Base-by-base conservation (phyloP, 108 stramenopile genomes). In the Nannochloropsis salina region DNA sequence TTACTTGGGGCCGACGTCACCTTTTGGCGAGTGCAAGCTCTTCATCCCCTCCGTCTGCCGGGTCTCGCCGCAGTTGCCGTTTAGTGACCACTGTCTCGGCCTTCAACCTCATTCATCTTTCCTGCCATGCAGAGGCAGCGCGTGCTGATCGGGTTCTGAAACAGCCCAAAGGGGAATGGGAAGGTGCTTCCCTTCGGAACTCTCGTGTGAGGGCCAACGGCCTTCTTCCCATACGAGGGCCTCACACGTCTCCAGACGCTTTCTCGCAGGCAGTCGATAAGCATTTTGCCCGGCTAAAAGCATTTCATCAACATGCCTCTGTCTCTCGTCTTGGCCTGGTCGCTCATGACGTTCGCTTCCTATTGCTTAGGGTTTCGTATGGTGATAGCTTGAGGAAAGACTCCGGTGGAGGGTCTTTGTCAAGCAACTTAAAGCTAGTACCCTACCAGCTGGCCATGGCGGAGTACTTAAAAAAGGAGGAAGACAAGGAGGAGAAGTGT, bases 131-230 rank as follows among this genome's bases (percentile, higher is more conserved):
- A 10, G 89, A 90, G 45, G 90, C 90, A 5, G 87, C 74, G 21
- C 90, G 89, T 31, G 89, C 89, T 43, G 90, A 90, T 42, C 44
- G 88, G 82, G n/a, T 45, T 43, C 43, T 83, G 41, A 86, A 88
- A 80, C 45, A 42, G 11, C 89, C 89, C 40, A 88, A 88, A 44
- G 45, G 84, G 31, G 90, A 90, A 85, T 90, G 90, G 90, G 90
- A 90, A 45, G 89, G 90, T 41, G 90, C 90, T 6, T 42, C 88
- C n/a, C 87, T 90, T 43, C 87, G 90, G 83, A 90, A 90, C 88
- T 87, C 90, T 42, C 45, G 89, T 44, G 90, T 90, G 42, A 82
- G 84, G 40, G 84, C 86, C 80, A 90, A 90, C 81, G 86, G 85
- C 18, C 80, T 90, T 11, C 22, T 90, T 22, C 90, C 90, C 11